These are phyloP conservation scores for Aspergillus sparsus DNA, from an alignment of 495 filamentous ascomycete species.

Conservation along the genomic window DNA sequence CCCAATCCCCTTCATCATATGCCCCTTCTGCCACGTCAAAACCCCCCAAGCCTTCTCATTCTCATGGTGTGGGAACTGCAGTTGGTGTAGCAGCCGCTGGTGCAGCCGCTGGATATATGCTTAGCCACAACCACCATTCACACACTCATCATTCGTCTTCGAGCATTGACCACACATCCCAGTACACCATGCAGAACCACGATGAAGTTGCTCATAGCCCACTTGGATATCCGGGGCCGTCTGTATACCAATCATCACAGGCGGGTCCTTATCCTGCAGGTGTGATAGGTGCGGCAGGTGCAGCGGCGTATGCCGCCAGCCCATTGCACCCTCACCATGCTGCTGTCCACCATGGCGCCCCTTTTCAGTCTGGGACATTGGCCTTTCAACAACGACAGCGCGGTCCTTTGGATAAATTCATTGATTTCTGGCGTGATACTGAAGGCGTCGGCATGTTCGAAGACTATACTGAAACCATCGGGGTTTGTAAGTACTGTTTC, in stretches of 20 bases:
- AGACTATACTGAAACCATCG: constrained; percentile 72
- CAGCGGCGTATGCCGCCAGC: constrained; percentile 44
- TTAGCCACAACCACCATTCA: constrained; percentile 37
- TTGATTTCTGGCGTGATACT: constrained; percentile 66
- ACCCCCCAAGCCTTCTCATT: constrained; percentile 32
- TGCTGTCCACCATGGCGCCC: constrained; percentile 23
- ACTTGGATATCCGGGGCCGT: constrained; percentile 23
- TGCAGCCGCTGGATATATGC: constrained; percentile 52
- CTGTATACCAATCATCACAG: constrained; percentile 34
- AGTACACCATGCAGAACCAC: constrained; percentile 36
- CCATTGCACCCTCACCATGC: constrained; percentile 32
- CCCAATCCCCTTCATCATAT: background rate
- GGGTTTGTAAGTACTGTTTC: constrained; percentile 69
- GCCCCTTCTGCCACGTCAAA: constrained; percentile 5
- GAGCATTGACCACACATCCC: constrained; percentile 32
- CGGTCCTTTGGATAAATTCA: constrained; percentile 57
- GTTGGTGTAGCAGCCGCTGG: constrained; percentile 49
- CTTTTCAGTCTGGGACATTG: constrained; percentile 35
- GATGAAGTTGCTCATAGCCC: constrained; percentile 30
- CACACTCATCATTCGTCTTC: constrained; percentile 30
- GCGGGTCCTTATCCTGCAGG: constrained; percentile 49
- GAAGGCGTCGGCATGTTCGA: constrained; percentile 71
- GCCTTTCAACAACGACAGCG: constrained; percentile 51
- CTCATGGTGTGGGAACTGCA: constrained; percentile 37
- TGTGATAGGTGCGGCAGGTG: constrained; percentile 45